Base-by-base conservation (phyloP, 2,329 filamentous ascomycete species). In the Colletotrichum theobromicola region DNA sequence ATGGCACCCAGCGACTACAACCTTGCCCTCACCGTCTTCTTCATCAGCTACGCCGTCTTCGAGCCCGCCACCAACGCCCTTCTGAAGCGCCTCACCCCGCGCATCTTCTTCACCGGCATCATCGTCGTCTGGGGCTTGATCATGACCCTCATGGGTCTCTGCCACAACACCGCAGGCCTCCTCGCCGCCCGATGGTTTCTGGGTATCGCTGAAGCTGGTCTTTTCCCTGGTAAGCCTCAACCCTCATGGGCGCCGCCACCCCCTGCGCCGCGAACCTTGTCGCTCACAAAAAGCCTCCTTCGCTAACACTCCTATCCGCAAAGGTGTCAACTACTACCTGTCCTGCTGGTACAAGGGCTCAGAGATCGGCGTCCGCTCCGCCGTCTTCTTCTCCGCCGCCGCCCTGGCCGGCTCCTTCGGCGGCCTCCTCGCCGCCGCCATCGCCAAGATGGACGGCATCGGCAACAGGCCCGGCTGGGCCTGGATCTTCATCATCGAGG, bases 311-410 rank as follows among this genome's bases (percentile, higher is more conserved):
- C 4, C 7, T 13, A 21, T n/a, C n/a, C 42, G 10, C 2, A 2
- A 50, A 68, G 75, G 91, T 5, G 90, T 94, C 85, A 84, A 91
- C 84, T 83, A 91, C 85, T 95, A 95, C 79, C 87, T 96, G 0
- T 93, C 91, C 0, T 95, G 93, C 80, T 96, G 94, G 94, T 97
- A 96, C 80, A 93, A 91, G 80, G 88, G 94, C 10, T 90, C 89
- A 2, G 94, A 97, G 78, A 93, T 96, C 66, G 94, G 94, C 53
- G 88, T 94, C 10, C 90, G 94, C 34, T 91, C 83, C 72, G 93
- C 94, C 18, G 91, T 95, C 55, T 95, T 96, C 87, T 96, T 96
- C 85, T 94, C 93, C 0, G 94, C 94, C 0, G 94, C 94, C 0
- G 93, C 94, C 0, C 84, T 96, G 0, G 93, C 94, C 0, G 94